Base-by-base conservation (phyloP, 768 basidiomycete species). In the Nevesoporus exiguus region DNA sequence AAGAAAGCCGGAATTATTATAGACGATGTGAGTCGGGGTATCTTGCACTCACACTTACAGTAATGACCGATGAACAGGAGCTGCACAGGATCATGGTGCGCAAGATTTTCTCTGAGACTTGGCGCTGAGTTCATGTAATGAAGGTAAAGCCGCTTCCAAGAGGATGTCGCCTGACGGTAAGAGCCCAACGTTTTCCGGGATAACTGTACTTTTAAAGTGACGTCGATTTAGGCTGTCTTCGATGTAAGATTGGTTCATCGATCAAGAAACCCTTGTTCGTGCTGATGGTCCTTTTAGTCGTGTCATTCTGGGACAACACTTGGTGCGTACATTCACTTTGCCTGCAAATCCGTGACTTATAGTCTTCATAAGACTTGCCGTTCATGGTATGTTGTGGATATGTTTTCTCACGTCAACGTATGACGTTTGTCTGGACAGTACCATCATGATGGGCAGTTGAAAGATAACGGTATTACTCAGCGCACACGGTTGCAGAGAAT, bases 1-100 rank as follows among this genome's bases (percentile, higher is more conserved):
- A 80, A 90, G 74, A 71, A 74, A 39, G 74, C 75, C 0, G 90
- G 93, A 0, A 78, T 88, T 51, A 94, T 99, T 51, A 72, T 93
- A 17, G 96, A 89, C 57, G 86, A 88, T 58, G 83, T 84, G 47
- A 66, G 80, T 73, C 29, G 33, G 6, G n/a, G n/a, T 24, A 2
- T 8, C 39, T 25, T 45, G 36, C 43, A 24, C 22, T 19, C 8
- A 3, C 5, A 21, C 11, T 21, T 27, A 17, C 10, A 7, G 49
- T 62, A 25, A 51, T 48, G 7, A 42, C 42, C 8, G 13, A 24
- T 31, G n/a, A 6, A 36, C 52, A 79, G 77, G 60, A 69, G 0
- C 60, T 79, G 64, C 74, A 80, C 55, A 63, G 68, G 11, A 65
- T 78, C n/a, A 70, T 79, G 74, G 77, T 73, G 42, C 31, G 61